Evolutionary conservation across 768 basidiomycete genomes (phyloP), one percentile per base, ranked within the genome.

Genomic region (Leucosporidium creatinivorum): DNA sequence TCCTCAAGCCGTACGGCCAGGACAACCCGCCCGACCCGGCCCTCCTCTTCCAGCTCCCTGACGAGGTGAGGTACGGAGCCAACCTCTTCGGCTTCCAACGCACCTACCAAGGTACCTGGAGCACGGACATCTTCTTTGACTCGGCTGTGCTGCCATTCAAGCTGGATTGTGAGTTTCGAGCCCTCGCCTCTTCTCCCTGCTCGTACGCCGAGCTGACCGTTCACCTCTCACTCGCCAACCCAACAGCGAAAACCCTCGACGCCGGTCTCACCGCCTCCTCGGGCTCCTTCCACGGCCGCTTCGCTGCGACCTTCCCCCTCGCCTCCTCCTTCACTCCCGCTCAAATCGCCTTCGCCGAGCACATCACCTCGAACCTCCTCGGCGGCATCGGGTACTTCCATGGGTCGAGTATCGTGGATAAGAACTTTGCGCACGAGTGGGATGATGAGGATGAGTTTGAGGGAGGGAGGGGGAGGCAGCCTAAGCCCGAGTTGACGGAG

Each of bases 321-420:
- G 84, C 87, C 8, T 73, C 82, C 1, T 83, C 65, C 51, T 69
- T 77, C 82, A 36, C 79, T 80, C 51, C 78, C 81, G 79, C 80
- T 2, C 79, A 92, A 25, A 80, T 85, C 62, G 80, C 80, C 0
- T 97, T 97, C 77, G 94, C 92, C 2, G 88, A 89, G 75, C 87
- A 86, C 7, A 85, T 94, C 65, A 94, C 93, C 0, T 87, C 93
- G 1, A 97, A 92, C 76, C 83, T 97, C 54, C 79, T 97, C 17
- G 93, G 91, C 62, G 93, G 93, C 25, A 85, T 98, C 48, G 93
- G 93, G 17, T 97, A 96, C 79, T 98, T 93, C 79, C 88, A 93
- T 74, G 93, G 93, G 19, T 85, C 83, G 7, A 93, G 91, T 1
- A 87, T 97, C 70, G 84, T 96, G 12, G 88, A 97, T 76, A 82